Evolutionary conservation across 1,284 basidiomycete genomes (phyloP), one percentile per base, ranked within the genome.

Genomic region (Ganoderma lingzhi): DNA sequence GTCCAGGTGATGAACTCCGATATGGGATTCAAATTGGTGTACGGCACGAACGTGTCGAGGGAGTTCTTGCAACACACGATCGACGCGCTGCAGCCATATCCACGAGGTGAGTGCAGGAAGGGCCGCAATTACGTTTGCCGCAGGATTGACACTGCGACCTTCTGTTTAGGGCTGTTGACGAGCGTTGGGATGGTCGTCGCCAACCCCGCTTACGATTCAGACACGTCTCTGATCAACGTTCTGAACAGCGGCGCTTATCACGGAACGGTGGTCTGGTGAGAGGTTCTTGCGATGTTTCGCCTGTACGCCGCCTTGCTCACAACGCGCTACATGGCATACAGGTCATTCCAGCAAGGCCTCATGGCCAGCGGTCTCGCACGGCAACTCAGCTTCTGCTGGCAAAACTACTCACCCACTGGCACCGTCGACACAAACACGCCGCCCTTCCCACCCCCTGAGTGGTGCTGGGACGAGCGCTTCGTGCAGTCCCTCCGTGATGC

Each of bases 101-200:
- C 84, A 0, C 74, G 78, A 71, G 82, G 82, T 80, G 42, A 39
- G 65, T 62, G 14, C 3, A n/a, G 70, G 10, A 5, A 5, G 5
- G 9, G n/a, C 37, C n/a, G 10, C 19, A 2, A 23, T 4, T 3
- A 12, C 23, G 12, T 28, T 17, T 10, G 39, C 35, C 19, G 0
- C 2, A 2, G 56, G 1, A 17, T 12, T 39, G 8, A 37, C n/a
- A 10, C 10, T 2, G 1, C 15, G n/a, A 35, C 10, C 4, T 23
- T 0, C 15, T 37, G 12, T 6, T 9, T 55, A 78, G 82, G 83
- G 2, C 74, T 84, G 10, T 73, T 84, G n/a, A 84, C 82, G 53
- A 80, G 82, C 65, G 76, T 84, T 51, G 83, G 83, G 1, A 84
- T 84, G 83, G 78, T 85, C 3, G 80, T 83, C 23, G 79, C 84